Evolutionary conservation across 2,329 filamentous ascomycete species (phyloP).

Genomic region (Beauveria scarabaeidicola): DNA sequence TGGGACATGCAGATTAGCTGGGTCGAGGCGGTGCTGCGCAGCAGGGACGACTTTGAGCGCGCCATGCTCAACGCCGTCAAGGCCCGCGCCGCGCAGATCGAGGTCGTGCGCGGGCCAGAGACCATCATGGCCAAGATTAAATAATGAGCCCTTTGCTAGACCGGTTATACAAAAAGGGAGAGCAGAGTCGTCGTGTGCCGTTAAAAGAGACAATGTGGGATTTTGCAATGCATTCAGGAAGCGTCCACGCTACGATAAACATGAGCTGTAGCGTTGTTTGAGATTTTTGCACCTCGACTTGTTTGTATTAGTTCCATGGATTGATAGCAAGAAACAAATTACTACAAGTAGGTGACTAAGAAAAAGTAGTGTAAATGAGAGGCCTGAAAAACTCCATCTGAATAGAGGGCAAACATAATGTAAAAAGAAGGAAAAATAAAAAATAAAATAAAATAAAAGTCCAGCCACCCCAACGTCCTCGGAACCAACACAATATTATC

Average conservation of each 20-base stretch:
- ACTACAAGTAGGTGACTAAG: background rate
- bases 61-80: conserved; percentile 84
- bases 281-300: background rate
- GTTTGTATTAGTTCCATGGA: background rate
- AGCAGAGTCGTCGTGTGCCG: background rate
- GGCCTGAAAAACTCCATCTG: conserved; percentile 2
- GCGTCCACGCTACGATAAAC: background rate
- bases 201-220: background rate
- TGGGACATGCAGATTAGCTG: conserved; percentile 93
- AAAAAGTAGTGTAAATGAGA: background rate
- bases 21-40: conserved; percentile 85
- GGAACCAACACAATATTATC: background rate
- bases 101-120: conserved; percentile 71
- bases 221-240: background rate
- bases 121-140: conserved; percentile 85
- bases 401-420: background rate
- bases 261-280: background rate
- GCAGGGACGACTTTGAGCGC: conserved; percentile 88
- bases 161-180: background rate
- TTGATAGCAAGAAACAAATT: background rate
- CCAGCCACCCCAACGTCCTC: background rate
- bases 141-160: background rate
- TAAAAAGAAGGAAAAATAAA: background rate
- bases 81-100: conserved; percentile 75
- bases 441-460: no score